Conservation (phyloP, 2,329 filamentous ascomycete species). For the Alternaria angustiovoidea region DNA sequence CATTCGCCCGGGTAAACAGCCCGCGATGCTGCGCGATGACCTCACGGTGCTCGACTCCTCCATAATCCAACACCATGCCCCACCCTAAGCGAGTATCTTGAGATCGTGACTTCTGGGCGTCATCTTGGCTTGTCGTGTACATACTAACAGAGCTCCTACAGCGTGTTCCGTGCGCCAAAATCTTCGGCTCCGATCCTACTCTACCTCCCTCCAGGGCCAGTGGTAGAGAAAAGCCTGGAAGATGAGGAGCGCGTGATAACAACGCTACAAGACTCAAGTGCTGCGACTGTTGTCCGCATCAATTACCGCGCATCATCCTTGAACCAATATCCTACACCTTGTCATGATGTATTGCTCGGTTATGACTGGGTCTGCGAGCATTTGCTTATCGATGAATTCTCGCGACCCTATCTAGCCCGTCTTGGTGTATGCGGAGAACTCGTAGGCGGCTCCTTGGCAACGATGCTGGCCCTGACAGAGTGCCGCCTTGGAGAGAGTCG, state of each 20-base stretch:
- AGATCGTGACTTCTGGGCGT: not conserved
- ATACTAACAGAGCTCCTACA: constrained; percentile 26
- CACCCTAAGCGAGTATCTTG: constrained; percentile 2
- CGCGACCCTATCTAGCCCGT: constrained; percentile 36
- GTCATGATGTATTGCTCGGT: constrained; percentile 57
- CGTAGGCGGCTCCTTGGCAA: constrained; percentile 58
- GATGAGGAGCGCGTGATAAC: constrained; percentile 45
- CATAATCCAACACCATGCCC: constrained; percentile 4
- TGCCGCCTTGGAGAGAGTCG: constrained; percentile 52
- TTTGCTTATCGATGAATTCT: constrained; percentile 35
- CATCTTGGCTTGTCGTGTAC: not conserved
- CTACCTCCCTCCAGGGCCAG: constrained; percentile 56
- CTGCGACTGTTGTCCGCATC: constrained; percentile 54
- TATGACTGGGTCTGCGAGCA: constrained; percentile 59
- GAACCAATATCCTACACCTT: constrained; percentile 54
- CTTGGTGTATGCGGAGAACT: constrained; percentile 59
- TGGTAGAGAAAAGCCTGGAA: constrained; percentile 33
- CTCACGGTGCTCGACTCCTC: constrained; percentile 6
- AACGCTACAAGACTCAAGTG: constrained; percentile 47
- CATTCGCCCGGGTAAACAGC: constrained; percentile 3
- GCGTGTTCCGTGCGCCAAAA: constrained; percentile 45
- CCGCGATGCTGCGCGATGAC: constrained; percentile 12
- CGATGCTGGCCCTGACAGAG: constrained; percentile 60
- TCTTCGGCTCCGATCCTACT: constrained; percentile 47
- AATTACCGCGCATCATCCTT: constrained; percentile 54